Base-by-base conservation (phyloP, 2,329 filamentous ascomycete species). In the Daldinia eschscholtzii region DNA sequence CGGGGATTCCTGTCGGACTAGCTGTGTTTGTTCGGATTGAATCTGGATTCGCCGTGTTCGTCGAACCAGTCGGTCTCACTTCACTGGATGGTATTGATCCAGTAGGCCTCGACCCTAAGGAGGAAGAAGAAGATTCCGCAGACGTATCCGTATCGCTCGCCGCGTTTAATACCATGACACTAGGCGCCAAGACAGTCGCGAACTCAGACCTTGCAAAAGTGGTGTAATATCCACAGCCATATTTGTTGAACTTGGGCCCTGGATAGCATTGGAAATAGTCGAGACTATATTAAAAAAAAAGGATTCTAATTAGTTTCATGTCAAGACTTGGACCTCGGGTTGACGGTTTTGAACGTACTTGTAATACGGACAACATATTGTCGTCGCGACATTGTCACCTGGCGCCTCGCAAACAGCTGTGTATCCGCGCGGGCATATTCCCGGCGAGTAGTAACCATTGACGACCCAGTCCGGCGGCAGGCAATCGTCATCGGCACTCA, bases 361-460 rank as follows among this genome's bases (percentile, higher is more conserved):
- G 50, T 55, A 55, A 5, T 20, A 20, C 26, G 65, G 65, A 52
- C 65, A 68, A 23, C 50, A 55, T 6, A 50, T 13, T 12, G 46
- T 50, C 4, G 50, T 35, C 18, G 9, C 13, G 12, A 23, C 28
- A 55, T 37, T 23, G 9, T 20, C 30, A 7, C 50, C 50, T n/a
- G 46, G 5, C 7, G 13, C 26, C 15, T 35, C 33, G 48, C 61
- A 68, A 28, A 62, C 61, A 1, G 53, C 61, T 23, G 53, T 59
- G 37, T 65, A 68, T 10, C 57, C 53, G 18, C 26, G 15, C 35
- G 65, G 65, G 28, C 65, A 68, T 37, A 65, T 28, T 12, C 44
- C 65, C 12, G 65, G 65, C 6, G 57, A 59, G 13, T 68, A 65
- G 44, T 61, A 68, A 12, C 65, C 61, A 18, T 62, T 59, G 50